These are phyloP conservation scores for Geotrichum restrictum DNA, from an alignment of 1,139 yeast genomes.

Conservation along the genomic window DNA sequence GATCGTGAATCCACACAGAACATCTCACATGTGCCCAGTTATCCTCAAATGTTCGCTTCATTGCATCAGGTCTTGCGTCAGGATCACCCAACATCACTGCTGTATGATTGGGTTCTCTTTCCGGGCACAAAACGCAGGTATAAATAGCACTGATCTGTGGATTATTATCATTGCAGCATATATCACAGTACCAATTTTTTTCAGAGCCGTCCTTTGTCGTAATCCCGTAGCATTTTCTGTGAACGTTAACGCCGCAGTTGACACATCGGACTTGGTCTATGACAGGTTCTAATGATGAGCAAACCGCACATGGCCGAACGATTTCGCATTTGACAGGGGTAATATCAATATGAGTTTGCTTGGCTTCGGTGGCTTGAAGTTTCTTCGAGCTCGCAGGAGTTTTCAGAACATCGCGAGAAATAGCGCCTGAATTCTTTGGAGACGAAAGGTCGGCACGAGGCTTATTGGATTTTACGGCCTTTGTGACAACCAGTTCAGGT, in stretches of 20 bases:
- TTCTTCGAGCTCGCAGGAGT: too few species aligned
- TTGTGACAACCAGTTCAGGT: too few species aligned
- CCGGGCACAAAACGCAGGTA: constrained; percentile 64
- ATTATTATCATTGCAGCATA: constrained; percentile 66
- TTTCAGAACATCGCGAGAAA: too few species aligned
- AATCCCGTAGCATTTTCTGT: constrained; percentile 66
- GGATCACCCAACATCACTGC: constrained; percentile 44
- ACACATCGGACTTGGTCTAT: constrained; percentile 53
- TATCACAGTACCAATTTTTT: constrained; percentile 74
- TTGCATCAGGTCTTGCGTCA: constrained; percentile 54
- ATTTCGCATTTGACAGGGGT: neutral
- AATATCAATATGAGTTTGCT: neutral
- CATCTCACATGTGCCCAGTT: constrained; percentile 83
- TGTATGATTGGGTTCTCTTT: constrained; percentile 49
- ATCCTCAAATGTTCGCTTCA: constrained; percentile 66
- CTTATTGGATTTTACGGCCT: too few species aligned
- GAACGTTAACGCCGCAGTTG: constrained; percentile 70
- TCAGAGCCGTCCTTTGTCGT: constrained; percentile 7
- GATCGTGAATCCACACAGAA: constrained; percentile 51
- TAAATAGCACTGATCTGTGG: constrained; percentile 58
- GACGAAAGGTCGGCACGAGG: too few species aligned
- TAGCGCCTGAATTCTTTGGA: too few species aligned
- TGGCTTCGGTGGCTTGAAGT: too few species aligned
- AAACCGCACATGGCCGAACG: constrained; percentile 49
- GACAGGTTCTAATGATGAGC: constrained; percentile 45